Percentiles rank a stretch among this genome's conserved stretches.
Evolutionary conservation across 1,139 yeast species (phyloP).

Genomic region (Saccharomyces hybrid): DNA sequence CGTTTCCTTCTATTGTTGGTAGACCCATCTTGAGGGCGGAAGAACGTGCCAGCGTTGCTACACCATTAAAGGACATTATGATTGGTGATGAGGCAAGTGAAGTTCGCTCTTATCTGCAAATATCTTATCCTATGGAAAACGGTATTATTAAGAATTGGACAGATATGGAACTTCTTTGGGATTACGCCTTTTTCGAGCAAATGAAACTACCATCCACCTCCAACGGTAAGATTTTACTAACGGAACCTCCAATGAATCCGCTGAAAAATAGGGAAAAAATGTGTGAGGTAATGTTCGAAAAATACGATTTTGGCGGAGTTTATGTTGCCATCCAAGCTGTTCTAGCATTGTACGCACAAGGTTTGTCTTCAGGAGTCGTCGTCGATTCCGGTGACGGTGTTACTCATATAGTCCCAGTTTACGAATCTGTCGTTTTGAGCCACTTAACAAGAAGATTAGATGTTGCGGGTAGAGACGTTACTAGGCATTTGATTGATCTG

Average conservation of each 20-base stretch:
- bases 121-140: conserved; percentile 96
- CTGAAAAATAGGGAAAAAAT: conserved; percentile 57
- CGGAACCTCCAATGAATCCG: conserved; percentile 89
- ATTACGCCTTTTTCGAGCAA: conserved; percentile 88
- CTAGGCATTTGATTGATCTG: conserved; percentile 84
- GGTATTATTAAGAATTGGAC: conserved; percentile 98
- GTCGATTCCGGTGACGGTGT: conserved; percentile 96
- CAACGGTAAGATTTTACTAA: conserved; percentile 75
- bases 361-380: conserved; percentile 95
- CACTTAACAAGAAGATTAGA: conserved; percentile 89
- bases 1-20: conserved; percentile 98
- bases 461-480: conserved; percentile 97
- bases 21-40: conserved; percentile 96
- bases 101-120: conserved; percentile 81
- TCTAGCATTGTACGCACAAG: conserved; percentile 93
- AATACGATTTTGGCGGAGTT: conserved; percentile 91
- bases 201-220: conserved; percentile 68
- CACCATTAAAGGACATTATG: conserved; percentile 75
- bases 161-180: conserved; percentile 98
- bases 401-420: conserved; percentile 96
- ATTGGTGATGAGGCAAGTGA: conserved; percentile 95
- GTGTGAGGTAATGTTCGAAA: conserved; percentile 97
- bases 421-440: conserved; percentile 90
- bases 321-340: conserved; percentile 98
- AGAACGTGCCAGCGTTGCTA: conserved; percentile 61